Base-by-base conservation (phyloP, 2,329 filamentous ascomycete genomes). In the Exophiala viscosa region DNA sequence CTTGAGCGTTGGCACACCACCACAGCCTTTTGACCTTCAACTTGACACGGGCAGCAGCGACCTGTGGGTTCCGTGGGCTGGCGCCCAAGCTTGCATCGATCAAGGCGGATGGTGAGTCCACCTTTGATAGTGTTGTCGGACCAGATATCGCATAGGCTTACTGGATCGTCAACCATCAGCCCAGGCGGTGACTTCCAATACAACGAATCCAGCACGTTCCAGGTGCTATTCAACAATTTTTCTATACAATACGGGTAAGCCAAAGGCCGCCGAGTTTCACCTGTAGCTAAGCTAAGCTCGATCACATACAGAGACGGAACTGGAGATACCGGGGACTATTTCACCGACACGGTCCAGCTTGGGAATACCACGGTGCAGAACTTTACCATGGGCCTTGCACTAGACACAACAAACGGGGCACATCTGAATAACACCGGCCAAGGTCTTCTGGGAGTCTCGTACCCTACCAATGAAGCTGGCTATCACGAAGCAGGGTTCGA, bases 11-110 rank as follows among this genome's bases (percentile, higher is more conserved):
- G 82, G 81, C 18, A 83, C 81, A 0, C 81, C 81, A 0, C 64
- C 65, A 23, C 81, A 85, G 60, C 66, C 60, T 14, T 65, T 84
- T 49, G 74, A 76, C 39, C 63, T 84, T 47, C 76, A 82, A 59
- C 72, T 85, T 60, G 82, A 85, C 58, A 84, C 82, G 3, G 81
- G 82, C 17, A 82, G 78, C 61, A 82, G 79, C 61, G 81, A 84
- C 67, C 68, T 84, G 10, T 84, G 81, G 81, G 73, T 78, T 6
- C 92, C 93, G 64, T 79, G 83, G 2, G 71, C 76, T 32, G n/a
- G 52, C 14, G 50, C 57, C 11, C 17, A 15, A 11, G 38, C 38
- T 18, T 40, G 38, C n/a, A 2, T 28, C 10, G 20, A 34, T 28
- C 5, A 28, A 28, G 23, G 23, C 8, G 23, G 23, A 28, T 28